phyloP scores from a whole-genome alignment of 148 eudicot species.

The Camellia sinensis region DNA sequence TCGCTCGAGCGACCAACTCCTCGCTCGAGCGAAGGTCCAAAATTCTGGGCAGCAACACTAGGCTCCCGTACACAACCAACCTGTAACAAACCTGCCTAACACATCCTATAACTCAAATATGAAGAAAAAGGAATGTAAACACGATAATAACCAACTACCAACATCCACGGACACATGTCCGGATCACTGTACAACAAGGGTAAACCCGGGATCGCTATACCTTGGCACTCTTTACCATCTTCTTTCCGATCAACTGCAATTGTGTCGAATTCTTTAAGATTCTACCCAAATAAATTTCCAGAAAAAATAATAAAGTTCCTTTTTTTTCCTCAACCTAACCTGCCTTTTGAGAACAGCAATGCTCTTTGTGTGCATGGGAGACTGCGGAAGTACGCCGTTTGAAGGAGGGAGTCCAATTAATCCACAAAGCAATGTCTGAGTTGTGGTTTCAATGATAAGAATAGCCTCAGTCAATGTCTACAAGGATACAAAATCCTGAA shows the following conservation, averaged over 20 bases:
- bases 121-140: too few species aligned
- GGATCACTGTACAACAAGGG: too few species aligned
- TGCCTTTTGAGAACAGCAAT: conserved; percentile 70
- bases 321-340: conserved; percentile 30
- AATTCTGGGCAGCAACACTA: too few species aligned
- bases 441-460: not conserved
- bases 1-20: too few species aligned
- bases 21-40: too few species aligned
- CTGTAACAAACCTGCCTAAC: too few species aligned
- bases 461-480: not conserved
- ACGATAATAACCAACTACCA: too few species aligned
- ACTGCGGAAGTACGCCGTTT: conserved; percentile 80
- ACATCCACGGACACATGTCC: too few species aligned
- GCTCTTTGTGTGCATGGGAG: conserved; percentile 88
- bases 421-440: conserved; percentile 72
- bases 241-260: conserved; percentile 53
- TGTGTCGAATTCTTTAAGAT: not conserved
- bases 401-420: conserved; percentile 79
- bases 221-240: conserved; percentile 57
- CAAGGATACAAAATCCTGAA: not conserved
- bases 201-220: too few species aligned
- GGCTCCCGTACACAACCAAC: too few species aligned
- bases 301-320: not conserved
- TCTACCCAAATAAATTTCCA: not conserved
- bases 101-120: too few species aligned